Evolutionary conservation across 441 rosid species (phyloP).

Genomic region (Syzygium syzygioides): DNA sequence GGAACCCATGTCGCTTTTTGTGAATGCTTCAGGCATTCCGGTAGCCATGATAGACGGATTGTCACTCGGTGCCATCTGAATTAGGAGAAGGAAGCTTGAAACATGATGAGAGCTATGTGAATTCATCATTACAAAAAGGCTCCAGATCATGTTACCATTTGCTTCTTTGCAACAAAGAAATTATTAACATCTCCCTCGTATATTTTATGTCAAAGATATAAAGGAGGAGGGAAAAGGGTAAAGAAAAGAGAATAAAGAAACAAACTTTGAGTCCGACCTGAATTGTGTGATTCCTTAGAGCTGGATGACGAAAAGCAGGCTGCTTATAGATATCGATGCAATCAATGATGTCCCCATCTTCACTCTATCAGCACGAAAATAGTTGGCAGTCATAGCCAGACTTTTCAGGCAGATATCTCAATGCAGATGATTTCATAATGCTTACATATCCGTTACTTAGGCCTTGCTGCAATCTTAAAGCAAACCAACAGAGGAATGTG

Average conservation of each 20-base stretch:
- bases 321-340: constrained; percentile 42
- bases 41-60: neutral
- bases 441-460: neutral
- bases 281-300: constrained; percentile 30
- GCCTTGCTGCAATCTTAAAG: neutral
- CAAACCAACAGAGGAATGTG: neutral
- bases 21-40: neutral
- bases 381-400: neutral
- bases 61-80: constrained; percentile 15
- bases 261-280: constrained; percentile 20
- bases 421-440: neutral
- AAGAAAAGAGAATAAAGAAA: neutral
- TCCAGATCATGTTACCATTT: neutral
- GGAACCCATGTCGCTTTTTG: neutral
- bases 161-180: neutral
- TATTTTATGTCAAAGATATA: constrained; percentile 10
- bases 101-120: neutral
- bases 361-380: constrained; percentile 22
- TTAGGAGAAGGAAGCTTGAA: neutral
- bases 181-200: neutral
- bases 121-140: neutral
- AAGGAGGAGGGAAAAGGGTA: neutral
- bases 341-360: constrained; percentile 36
- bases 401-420: neutral
- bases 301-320: constrained; percentile 36